phyloP scores from a whole-genome alignment of 495 filamentous ascomycete species.

The Penicillium fimorum region DNA sequence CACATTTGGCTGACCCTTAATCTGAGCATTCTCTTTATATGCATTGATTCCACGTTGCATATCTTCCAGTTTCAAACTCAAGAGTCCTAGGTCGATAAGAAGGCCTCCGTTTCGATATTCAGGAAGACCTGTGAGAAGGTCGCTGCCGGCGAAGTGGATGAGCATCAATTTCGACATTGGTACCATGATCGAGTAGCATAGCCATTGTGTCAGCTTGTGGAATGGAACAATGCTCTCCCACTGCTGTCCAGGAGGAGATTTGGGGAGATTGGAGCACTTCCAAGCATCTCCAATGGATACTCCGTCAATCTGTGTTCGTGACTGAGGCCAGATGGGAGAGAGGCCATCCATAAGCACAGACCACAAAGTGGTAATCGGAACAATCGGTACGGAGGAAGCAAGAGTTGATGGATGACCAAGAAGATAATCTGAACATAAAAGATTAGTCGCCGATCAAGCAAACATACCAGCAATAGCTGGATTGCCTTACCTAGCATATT shows the following conservation, averaged over 20 bases:
- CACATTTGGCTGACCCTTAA: conserved; percentile 70
- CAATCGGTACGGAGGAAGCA: conserved; percentile 80
- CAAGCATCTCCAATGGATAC: conserved; percentile 91
- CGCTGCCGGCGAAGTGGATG: conserved; percentile 61
- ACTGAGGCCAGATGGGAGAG: conserved; percentile 82
- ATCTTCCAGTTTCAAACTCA: conserved; percentile 59
- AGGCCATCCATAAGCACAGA: conserved; percentile 84
- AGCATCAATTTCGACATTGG: conserved; percentile 64
- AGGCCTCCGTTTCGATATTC: conserved; percentile 72
- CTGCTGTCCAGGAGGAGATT: conserved; percentile 63
- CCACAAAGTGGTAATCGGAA: conserved; percentile 92
- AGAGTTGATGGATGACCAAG: conserved; percentile 87
- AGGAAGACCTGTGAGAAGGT: conserved; percentile 64
- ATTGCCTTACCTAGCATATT: conserved; percentile 81
- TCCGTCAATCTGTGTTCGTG: conserved; percentile 84
- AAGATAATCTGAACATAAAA: conserved; percentile 67
- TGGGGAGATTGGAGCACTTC: conserved; percentile 81
- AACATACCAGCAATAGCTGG: too few species aligned
- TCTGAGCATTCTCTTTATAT: conserved; percentile 70
- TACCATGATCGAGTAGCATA: conserved; percentile 70
- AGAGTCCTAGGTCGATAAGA: conserved; percentile 62
- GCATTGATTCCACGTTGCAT: conserved; percentile 62
- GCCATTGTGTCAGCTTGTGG: conserved; percentile 76
- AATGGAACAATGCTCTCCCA: conserved; percentile 95
- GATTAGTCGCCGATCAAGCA: conserved; percentile 13